phyloP scores from a whole-genome alignment of 2,329 filamentous ascomycete genomes.

The Cytospora piceicola region DNA sequence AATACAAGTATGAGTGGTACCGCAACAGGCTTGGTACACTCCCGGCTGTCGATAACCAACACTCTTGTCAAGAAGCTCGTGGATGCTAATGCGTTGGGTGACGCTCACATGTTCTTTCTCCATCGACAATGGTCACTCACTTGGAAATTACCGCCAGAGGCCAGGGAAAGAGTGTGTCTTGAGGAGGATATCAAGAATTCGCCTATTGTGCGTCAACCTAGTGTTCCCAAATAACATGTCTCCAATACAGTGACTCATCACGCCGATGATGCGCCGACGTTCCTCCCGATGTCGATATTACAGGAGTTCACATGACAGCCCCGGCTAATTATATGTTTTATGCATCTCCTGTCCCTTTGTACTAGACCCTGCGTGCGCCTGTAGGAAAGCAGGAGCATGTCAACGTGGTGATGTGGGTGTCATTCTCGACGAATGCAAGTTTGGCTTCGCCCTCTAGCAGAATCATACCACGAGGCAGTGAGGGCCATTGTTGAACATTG shows the following conservation, averaged over 20 bases:
- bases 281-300: slow-evolving; percentile 46
- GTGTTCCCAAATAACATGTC: slow-evolving; percentile 40
- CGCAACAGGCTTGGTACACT: slow-evolving; percentile 48
- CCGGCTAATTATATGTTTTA: neutral
- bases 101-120: slow-evolving; percentile 23
- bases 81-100: slow-evolving; percentile 16
- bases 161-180: slow-evolving; percentile 48
- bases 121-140: slow-evolving; percentile 18
- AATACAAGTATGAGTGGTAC: slow-evolving; percentile 43
- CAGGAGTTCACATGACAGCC: slow-evolving; percentile 24
- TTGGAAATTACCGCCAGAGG: slow-evolving; percentile 16
- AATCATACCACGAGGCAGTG: slow-evolving; percentile 66
- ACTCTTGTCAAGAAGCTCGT: slow-evolving; percentile 39
- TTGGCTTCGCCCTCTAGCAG: slow-evolving; percentile 13
- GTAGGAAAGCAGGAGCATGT: slow-evolving; percentile 54
- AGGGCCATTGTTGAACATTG: slow-evolving; percentile 58
- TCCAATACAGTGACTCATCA: slow-evolving; percentile 47
- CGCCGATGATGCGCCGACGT: slow-evolving; percentile 50
- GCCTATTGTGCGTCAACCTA: slow-evolving; percentile 48
- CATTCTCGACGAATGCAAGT: slow-evolving; percentile 44
- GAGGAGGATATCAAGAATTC: slow-evolving; percentile 53
- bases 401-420: slow-evolving; percentile 60
- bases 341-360: neutral
- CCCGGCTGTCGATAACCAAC: slow-evolving; percentile 47
- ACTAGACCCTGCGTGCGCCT: neutral